A percentile compares a stretch with the other conserved stretches of the same genome.
Conservation (phyloP, 2,329 filamentous ascomycete genomes). For the Scorias spongiosa region DNA sequence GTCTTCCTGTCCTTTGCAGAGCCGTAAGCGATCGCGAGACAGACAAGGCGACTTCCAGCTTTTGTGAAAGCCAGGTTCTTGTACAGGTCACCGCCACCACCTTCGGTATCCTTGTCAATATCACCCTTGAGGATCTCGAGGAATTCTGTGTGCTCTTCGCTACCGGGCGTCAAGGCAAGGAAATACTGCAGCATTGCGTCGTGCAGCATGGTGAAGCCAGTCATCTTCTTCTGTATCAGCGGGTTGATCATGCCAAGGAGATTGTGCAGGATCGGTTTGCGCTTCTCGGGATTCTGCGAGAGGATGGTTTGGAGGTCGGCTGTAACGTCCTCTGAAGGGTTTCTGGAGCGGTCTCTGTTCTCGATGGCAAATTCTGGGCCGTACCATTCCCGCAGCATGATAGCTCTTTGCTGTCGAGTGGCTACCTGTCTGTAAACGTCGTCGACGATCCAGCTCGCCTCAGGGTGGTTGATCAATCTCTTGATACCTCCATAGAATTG, state of each 20-base stretch:
- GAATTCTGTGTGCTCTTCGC: slow-evolving; percentile 73
- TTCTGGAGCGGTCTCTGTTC: slow-evolving; percentile 36
- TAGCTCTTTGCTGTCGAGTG: slow-evolving; percentile 70
- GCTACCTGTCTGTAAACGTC: slow-evolving; percentile 87
- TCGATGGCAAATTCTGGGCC: slow-evolving; percentile 83
- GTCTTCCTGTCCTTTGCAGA: slow-evolving; percentile 85
- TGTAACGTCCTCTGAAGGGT: slow-evolving; percentile 17
- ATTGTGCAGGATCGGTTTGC: slow-evolving; percentile 71
- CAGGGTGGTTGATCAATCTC: slow-evolving; percentile 86
- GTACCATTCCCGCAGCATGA: slow-evolving; percentile 86
- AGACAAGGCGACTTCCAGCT: slow-evolving; percentile 69
- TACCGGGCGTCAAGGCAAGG: slow-evolving; percentile 59
- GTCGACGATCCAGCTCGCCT: slow-evolving; percentile 94
- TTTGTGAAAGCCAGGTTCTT: slow-evolving; percentile 96
- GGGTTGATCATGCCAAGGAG: slow-evolving; percentile 78
- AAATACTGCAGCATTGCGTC: slow-evolving; percentile 98
- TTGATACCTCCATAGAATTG: slow-evolving; percentile 93
- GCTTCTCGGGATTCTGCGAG: slow-evolving; percentile 65
- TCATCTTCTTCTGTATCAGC: slow-evolving; percentile 89
- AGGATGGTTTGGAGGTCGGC: slow-evolving; percentile 64
- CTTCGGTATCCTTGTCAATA: slow-evolving; percentile 42
- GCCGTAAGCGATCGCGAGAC: slow-evolving; percentile 67
- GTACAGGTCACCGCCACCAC: slow-evolving; percentile 60
- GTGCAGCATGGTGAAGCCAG: slow-evolving; percentile 93
- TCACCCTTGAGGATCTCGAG: slow-evolving; percentile 84